Conservation (phyloP, 1,284 basidiomycete genomes). For the Naganishia liquefaciens region DNA sequence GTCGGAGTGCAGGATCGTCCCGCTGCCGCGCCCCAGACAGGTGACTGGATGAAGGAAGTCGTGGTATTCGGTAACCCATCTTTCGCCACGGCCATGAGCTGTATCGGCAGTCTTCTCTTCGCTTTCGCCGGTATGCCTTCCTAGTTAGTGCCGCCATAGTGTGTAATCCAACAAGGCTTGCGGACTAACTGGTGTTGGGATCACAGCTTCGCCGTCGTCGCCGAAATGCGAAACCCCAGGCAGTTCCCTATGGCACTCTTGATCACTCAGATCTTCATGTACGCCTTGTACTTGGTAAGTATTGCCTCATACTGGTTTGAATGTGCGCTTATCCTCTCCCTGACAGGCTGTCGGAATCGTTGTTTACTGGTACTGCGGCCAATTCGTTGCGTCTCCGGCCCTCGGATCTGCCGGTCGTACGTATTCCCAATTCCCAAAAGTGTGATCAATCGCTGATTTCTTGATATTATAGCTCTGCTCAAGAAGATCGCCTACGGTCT, state of each 20-base stretch:
- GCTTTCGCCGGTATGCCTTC: slow-evolving; percentile 41
- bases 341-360: slow-evolving; percentile 28
- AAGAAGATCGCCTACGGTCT: slow-evolving; percentile 50
- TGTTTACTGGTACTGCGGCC: slow-evolving; percentile 34
- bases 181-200: neutral
- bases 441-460: neutral
- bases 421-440: neutral
- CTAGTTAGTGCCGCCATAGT: slow-evolving; percentile 15
- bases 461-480: slow-evolving; percentile 26
- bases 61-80: slow-evolving; percentile 38
- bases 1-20: slow-evolving; percentile 46
- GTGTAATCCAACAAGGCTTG: too few relatives aligned
- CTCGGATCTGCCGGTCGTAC: slow-evolving; percentile 40
- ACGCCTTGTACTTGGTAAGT: slow-evolving; percentile 40
- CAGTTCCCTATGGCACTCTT: slow-evolving; percentile 40
- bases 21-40: slow-evolving; percentile 36
- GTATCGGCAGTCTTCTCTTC: slow-evolving; percentile 46
- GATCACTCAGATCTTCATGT: slow-evolving; percentile 41
- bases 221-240: slow-evolving; percentile 43
- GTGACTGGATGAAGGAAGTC: slow-evolving; percentile 35
- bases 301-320: neutral
- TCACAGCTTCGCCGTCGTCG: slow-evolving; percentile 30
- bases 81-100: slow-evolving; percentile 44
- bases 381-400: slow-evolving; percentile 42
- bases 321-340: neutral